A percentile compares a stretch with the other conserved stretches of the same genome.
phyloP scores from a whole-genome alignment of 306 rosid genomes.

The Cucurbita maxima region DNA sequence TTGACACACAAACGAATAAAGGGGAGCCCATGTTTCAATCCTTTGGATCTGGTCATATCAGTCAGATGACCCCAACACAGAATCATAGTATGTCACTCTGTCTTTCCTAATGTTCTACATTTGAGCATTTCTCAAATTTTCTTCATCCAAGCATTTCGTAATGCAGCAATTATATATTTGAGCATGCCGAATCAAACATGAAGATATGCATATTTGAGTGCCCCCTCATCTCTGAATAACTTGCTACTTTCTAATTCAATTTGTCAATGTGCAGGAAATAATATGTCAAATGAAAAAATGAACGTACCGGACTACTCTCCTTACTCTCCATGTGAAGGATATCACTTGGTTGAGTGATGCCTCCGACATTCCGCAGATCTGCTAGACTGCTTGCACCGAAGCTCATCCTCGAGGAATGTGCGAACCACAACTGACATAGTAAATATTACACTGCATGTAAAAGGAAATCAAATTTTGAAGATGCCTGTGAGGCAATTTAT shows the following conservation, averaged over 20 bases:
- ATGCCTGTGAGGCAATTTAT: neutral
- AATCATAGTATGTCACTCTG: constrained; percentile 3
- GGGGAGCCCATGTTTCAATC: constrained; percentile 10
- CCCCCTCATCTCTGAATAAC: neutral
- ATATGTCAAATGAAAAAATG: constrained; percentile 4
- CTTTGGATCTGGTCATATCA: constrained; percentile 1
- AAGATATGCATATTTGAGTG: neutral
- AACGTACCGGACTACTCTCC: neutral
- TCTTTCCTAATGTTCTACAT: neutral
- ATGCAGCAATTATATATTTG: neutral
- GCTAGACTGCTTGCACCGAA: neutral
- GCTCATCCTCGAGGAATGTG: neutral
- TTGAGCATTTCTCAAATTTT: neutral
- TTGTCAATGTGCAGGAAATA: constrained; percentile 6
- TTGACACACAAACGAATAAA: neutral
- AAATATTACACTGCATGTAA: neutral
- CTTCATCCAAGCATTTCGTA: neutral
- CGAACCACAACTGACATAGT: neutral
- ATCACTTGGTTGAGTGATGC: constrained; percentile 2
- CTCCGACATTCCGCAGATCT: neutral
- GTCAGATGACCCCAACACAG: neutral
- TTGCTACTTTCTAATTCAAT: neutral
- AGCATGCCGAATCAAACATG: constrained; percentile 1
- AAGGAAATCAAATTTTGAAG: neutral
- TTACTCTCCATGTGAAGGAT: constrained; percentile 5